Evolutionary conservation across 1,139 yeast species (phyloP), one percentile per base, ranked within the genome.

Genomic region (Candida sp.): DNA sequence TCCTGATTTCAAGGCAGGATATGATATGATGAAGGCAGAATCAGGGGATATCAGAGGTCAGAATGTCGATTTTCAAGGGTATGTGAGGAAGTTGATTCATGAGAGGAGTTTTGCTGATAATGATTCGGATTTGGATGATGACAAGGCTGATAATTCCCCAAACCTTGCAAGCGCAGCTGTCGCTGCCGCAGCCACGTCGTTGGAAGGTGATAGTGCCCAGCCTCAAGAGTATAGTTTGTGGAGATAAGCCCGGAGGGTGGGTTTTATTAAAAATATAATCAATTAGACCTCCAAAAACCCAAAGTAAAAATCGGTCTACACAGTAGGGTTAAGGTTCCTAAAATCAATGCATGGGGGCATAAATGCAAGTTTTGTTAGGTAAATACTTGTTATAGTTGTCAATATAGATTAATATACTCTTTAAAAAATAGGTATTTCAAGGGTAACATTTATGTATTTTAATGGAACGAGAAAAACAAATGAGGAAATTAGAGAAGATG

Each of bases 151-250:
- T 38, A 70, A 66, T 35, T 64, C 68, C 2, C 56, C 66, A 2
- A 51, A 60, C 19, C 64, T 66, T 21, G 72, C 71, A 15, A 65
- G 59, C 42, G 71, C 71, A 1, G 70, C 72, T 1, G 72, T 66
- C 9, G 71, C 71, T 0, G 71, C 71, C 0, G 70, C 66, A 1
- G 47, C 67, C 4, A 52, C 65, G 1, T 55, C 60, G 1, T 69
- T 61, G 2, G 57, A 57, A 15, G 61, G 51, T 1, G 67, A 60
- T 15, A 63, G 57, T 33, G 55, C 64, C 1, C 66, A 58, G 38
- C 70, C 61, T 32, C 71, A 67, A 47, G 70, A 65, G 45, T 68
- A 66, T 48, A 62, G 64, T 47, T 55, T 68, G 30, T 68, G 73
- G 73, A 51, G 73, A 42, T 67, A 32, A n/a, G 2, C 19, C 3